A percentile compares a stretch with the other conserved stretches of the same genome.
Conservation (phyloP, 495 filamentous ascomycete species). For the Tuber umbilicatum region DNA sequence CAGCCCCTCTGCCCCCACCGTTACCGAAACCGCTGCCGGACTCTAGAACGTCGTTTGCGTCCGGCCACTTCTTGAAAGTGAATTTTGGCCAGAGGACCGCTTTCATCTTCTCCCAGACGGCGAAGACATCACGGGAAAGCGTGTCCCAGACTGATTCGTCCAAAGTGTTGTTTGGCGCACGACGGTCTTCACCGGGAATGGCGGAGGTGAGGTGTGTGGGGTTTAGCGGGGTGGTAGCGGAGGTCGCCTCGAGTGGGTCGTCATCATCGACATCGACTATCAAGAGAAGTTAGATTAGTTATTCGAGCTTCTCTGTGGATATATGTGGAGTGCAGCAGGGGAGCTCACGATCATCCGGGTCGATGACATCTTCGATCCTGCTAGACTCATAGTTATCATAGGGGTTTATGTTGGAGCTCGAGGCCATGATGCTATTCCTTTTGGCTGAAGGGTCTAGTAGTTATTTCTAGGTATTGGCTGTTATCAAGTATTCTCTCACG, state of each 20-base stretch:
- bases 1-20: conserved; percentile 60
- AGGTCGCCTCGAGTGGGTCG: conserved; percentile 65
- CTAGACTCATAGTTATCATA: conserved; percentile 35
- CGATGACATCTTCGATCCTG: conserved; percentile 74
- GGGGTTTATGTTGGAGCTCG: conserved; percentile 24
- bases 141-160: conserved; percentile 97
- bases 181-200: conserved; percentile 90
- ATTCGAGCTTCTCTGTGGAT: background rate
- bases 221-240: conserved; percentile 50
- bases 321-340: background rate
- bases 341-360: conserved; percentile 80
- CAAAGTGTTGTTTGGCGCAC: conserved; percentile 84
- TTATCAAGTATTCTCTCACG: background rate
- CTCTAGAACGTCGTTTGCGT: conserved; percentile 53
- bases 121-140: conserved; percentile 77
- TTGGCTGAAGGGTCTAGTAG: background rate
- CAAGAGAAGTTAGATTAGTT: conserved; percentile 18
- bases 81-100: conserved; percentile 98
- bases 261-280: conserved; percentile 79
- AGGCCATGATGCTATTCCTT: conserved; percentile 19
- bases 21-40: conserved; percentile 58
- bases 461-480: background rate
- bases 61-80: conserved; percentile 58
- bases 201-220: conserved; percentile 72
- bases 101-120: conserved; percentile 95